Evolutionary conservation across 2,329 filamentous ascomycete species (phyloP).

Genomic region (Metarhizium brunneum): DNA sequence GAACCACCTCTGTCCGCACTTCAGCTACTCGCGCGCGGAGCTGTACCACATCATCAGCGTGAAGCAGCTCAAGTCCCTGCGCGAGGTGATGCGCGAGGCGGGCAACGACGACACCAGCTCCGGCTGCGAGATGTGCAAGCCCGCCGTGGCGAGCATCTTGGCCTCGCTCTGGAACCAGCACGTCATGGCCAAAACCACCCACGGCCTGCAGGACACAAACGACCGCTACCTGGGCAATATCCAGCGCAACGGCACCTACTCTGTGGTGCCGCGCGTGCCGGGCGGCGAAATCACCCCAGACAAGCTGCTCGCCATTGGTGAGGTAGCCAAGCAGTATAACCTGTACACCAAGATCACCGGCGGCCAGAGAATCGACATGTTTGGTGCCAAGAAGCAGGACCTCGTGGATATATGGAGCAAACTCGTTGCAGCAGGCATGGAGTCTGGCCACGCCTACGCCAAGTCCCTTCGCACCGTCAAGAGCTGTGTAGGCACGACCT

Average conservation of each 20-base stretch:
- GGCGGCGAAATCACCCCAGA: slow-evolving; percentile 84
- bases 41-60: slow-evolving; percentile 73
- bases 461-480: too few relatives aligned
- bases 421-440: too few relatives aligned
- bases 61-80: too few relatives aligned
- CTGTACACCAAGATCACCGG: slow-evolving; percentile 35
- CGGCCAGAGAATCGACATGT: too few relatives aligned
- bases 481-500: too few relatives aligned
- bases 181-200: slow-evolving; percentile 59
- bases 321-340: slow-evolving; percentile 73
- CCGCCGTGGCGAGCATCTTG: slow-evolving; percentile 70
- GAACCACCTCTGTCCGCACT: slow-evolving; percentile 79
- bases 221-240: too few relatives aligned
- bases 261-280: slow-evolving; percentile 73
- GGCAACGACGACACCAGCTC: slow-evolving; percentile 52
- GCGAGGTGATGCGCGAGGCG: too few relatives aligned
- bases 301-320: slow-evolving; percentile 73
- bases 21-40: slow-evolving; percentile 73
- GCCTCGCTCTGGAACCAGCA: slow-evolving; percentile 77
- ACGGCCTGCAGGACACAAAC: too few relatives aligned
- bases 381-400: too few relatives aligned
- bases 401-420: too few relatives aligned
- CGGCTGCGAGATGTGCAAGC: slow-evolving; percentile 83
- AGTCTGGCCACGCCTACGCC: too few relatives aligned
- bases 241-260: slow-evolving; percentile 60